phyloP scores from a whole-genome alignment of 352 stramenopile species.

The Globisporangium rhizosaccharum region DNA sequence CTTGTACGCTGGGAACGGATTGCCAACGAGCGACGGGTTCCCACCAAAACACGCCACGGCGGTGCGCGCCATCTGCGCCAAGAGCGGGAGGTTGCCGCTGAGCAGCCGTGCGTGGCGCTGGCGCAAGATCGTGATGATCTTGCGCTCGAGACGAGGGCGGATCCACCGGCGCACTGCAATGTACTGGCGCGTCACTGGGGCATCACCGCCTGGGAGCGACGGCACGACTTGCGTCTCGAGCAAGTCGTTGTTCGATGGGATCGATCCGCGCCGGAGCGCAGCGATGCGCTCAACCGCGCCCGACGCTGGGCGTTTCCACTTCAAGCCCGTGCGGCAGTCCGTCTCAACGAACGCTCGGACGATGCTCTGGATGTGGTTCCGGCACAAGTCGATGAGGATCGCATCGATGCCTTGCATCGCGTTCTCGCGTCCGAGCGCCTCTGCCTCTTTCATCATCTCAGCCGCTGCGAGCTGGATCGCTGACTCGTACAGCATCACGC shows the following conservation, averaged over 20 bases:
- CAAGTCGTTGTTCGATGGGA: background rate
- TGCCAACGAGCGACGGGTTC: conserved; percentile 23
- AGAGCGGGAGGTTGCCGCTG: conserved; percentile 29
- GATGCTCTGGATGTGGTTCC: conserved; percentile 56
- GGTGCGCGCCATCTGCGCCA: conserved; percentile 13
- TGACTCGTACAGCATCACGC: conserved; percentile 39
- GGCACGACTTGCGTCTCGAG: conserved; percentile 1
- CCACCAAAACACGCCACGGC: conserved; percentile 13
- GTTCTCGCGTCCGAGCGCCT: conserved; percentile 21
- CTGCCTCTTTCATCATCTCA: conserved; percentile 26
- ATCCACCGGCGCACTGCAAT: conserved; percentile 44
- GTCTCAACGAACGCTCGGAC: conserved; percentile 44
- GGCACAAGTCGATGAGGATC: conserved; percentile 39
- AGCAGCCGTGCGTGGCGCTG: conserved; percentile 40
- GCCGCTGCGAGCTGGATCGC: conserved; percentile 30
- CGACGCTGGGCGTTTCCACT: conserved; percentile 20
- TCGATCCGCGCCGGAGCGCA: conserved; percentile 17
- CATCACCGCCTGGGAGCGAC: background rate
- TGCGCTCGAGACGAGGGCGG: conserved; percentile 30
- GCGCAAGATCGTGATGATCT: conserved; percentile 37
- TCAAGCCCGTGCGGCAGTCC: conserved; percentile 30
- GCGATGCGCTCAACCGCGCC: conserved; percentile 21
- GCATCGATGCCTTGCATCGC: conserved; percentile 41
- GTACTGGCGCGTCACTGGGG: conserved; percentile 35
- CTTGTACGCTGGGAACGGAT: conserved; percentile 32